phyloP scores from a whole-genome alignment of 441 rosid genomes.

The Adansonia rubrostipa region DNA sequence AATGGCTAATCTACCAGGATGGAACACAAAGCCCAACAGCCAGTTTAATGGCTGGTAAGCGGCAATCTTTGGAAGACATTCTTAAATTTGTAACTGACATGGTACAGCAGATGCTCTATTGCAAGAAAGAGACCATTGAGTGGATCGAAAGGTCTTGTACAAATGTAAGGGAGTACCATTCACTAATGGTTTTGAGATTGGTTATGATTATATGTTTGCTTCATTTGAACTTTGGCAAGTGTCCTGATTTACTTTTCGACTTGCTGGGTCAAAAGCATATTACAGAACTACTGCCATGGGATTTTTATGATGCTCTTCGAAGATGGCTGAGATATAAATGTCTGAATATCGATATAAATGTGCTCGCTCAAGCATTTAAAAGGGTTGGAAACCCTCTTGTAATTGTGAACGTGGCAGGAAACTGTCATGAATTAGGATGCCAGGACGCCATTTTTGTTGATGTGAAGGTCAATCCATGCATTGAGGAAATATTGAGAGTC shows the following conservation, averaged over 20 bases:
- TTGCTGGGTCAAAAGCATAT: slow-evolving; percentile 28
- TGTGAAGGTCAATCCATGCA: slow-evolving; percentile 32
- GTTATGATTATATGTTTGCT: slow-evolving; percentile 42
- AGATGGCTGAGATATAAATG: neutral
- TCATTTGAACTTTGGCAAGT: slow-evolving; percentile 39
- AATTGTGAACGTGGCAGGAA: slow-evolving; percentile 20
- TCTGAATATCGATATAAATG: neutral
- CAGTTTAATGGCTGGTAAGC: neutral
- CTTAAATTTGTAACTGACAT: slow-evolving; percentile 17
- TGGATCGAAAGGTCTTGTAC: slow-evolving; percentile 39
- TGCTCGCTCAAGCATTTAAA: slow-evolving; percentile 41
- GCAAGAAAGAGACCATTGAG: slow-evolving; percentile 22
- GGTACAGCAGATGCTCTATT: slow-evolving; percentile 28
- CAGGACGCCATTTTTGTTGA: slow-evolving; percentile 39
- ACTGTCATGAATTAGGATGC: neutral
- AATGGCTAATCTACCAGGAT: slow-evolving; percentile 35
- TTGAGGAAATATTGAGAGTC: slow-evolving; percentile 30
- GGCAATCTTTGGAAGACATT: neutral
- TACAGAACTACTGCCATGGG: slow-evolving; percentile 35
- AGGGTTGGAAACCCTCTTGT: slow-evolving; percentile 32
- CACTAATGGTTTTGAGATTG: slow-evolving; percentile 40
- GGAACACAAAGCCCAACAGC: slow-evolving; percentile 5
- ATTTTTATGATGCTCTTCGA: slow-evolving; percentile 30
- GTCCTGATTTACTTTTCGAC: slow-evolving; percentile 8
- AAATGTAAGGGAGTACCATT: slow-evolving; percentile 22